phyloP scores from a whole-genome alignment of 495 filamentous ascomycete genomes.

The Clohesyomyces aquaticus region DNA sequence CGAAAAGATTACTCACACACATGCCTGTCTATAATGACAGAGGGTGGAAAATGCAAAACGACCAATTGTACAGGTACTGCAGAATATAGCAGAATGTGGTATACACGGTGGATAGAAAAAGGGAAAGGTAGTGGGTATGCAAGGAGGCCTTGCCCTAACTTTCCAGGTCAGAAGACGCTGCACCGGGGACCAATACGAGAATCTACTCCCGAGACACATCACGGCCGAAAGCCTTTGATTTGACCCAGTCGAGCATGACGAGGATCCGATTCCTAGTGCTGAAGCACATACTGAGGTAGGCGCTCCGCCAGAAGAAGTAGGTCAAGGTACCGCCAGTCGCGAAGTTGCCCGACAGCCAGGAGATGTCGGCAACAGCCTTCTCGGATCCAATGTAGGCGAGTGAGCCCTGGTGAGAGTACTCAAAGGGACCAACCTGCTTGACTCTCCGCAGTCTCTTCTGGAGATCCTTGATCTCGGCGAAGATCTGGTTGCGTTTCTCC shows the following conservation, averaged over 20 bases:
- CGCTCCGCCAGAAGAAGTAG: slow-evolving; percentile 91
- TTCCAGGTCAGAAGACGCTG: neutral
- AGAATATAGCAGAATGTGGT: neutral
- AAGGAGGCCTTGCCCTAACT: too few relatives aligned
- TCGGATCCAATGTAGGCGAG: slow-evolving; percentile 98
- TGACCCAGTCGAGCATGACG: slow-evolving; percentile 92
- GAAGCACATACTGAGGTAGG: slow-evolving; percentile 99
- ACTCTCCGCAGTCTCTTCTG: slow-evolving; percentile 85
- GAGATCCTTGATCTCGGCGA: slow-evolving; percentile 75
- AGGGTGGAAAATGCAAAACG: too few relatives aligned
- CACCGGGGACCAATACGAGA: neutral
- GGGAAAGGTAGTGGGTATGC: neutral
- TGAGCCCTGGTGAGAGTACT: slow-evolving; percentile 96
- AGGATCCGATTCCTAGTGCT: slow-evolving; percentile 93
- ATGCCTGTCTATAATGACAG: neutral
- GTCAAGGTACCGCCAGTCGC: slow-evolving; percentile 73
- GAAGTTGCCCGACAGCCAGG: slow-evolving; percentile 96
- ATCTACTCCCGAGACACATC: slow-evolving; percentile 88
- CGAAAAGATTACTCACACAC: too few relatives aligned
- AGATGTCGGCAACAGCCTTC: slow-evolving; percentile 95
- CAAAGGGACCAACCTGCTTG: slow-evolving; percentile 94
- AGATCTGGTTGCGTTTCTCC: slow-evolving; percentile 58
- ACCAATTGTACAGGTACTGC: neutral
- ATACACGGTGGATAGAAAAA: neutral
- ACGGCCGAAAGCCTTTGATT: slow-evolving; percentile 92